Percentiles rank a stretch among this genome's conserved stretches.
Evolutionary conservation across 768 basidiomycete genomes (phyloP).

Genomic region (Plicaturopsis crispa): DNA sequence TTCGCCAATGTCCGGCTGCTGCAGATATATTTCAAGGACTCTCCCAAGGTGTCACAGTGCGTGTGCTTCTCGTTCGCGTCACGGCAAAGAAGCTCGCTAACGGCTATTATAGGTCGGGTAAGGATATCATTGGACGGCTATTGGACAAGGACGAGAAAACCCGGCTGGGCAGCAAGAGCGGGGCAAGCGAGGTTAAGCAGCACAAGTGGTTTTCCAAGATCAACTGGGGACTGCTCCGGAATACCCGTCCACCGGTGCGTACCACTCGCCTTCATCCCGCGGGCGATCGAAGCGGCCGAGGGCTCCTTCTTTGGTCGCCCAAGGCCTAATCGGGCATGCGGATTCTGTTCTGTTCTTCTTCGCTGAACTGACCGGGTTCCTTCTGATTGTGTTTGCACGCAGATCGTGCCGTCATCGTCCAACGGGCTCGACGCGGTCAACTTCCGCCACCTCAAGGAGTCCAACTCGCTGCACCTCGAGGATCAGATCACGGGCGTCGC

Average conservation of each 20-base stretch:
- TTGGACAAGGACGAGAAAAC: slow-evolving; percentile 89
- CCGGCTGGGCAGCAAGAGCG: slow-evolving; percentile 84
- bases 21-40: slow-evolving; percentile 81
- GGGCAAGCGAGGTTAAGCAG: slow-evolving; percentile 97
- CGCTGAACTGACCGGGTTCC: no score
- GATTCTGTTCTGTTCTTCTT: not conserved
- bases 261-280: no score
- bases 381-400: slow-evolving; percentile 19
- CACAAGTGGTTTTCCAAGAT: slow-evolving; percentile 98
- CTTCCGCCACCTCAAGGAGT: slow-evolving; percentile 88
- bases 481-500: slow-evolving; percentile 39
- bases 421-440: slow-evolving; percentile 81
- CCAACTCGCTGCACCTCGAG: slow-evolving; percentile 85
- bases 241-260: slow-evolving; percentile 88
- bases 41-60: slow-evolving; percentile 69
- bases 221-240: slow-evolving; percentile 93
- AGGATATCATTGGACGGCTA: slow-evolving; percentile 79
- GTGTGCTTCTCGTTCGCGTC: slow-evolving; percentile 22
- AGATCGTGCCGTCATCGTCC: slow-evolving; percentile 78
- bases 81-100: not conserved
- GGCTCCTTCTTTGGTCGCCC: not conserved
- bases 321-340: not conserved
- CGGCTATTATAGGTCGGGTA: slow-evolving; percentile 55
- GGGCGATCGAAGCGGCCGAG: no score
- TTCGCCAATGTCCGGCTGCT: slow-evolving; percentile 91